Evolutionary conservation across 345 rosid genomes (phyloP), one percentile per base, ranked within the genome.

Genomic region (Durio zibethinus): DNA sequence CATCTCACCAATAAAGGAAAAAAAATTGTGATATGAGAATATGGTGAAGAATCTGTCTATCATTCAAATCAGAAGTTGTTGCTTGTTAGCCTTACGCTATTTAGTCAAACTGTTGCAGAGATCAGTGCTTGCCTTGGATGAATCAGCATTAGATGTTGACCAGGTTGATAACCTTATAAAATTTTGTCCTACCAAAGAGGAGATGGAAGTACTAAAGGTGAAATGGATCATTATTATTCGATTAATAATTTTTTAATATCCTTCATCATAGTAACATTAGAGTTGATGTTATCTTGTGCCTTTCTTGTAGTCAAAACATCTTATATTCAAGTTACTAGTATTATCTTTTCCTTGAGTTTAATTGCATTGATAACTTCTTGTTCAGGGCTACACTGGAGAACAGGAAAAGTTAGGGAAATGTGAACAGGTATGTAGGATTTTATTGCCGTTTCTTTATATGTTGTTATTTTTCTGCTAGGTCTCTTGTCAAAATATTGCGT

Each of bases 131-230:
- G 84, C 86, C 75, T 88, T 94, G 71, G 96, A 93, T 80, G 97
- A 94, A 72, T 90, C 94, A 60, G 88, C 89, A 63, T 80, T 94
- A 79, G 96, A 90, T 82, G 83, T 82, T 80, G 98, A 93, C 86
- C 98, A 93, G 84, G 97, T 93, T 60, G 98, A 94, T 73, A 93
- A 93, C 80, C 90, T 94, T 76, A 89, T 94, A 74, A 93, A 93
- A 82, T 91, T 93, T 82, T 90, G 91, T 80, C 99, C 98, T 57
- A 91, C 97, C 68, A 91, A 89, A 86, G 99, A 94, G 81, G 99
- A 94, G 87, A 90, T 90, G 89, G 99, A 94, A 72, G 85, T 85
- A 75, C 89, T 94, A 15, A 93, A 94, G 98, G 96, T 91, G 77
- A 40, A 76, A 81, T 43, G 60, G 75, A 53, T 42, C 18, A 18